Percentiles rank a stretch among this genome's conserved stretches.
Conservation (phyloP, 1,284 basidiomycete species). For the Macrocystidia cucumis region DNA sequence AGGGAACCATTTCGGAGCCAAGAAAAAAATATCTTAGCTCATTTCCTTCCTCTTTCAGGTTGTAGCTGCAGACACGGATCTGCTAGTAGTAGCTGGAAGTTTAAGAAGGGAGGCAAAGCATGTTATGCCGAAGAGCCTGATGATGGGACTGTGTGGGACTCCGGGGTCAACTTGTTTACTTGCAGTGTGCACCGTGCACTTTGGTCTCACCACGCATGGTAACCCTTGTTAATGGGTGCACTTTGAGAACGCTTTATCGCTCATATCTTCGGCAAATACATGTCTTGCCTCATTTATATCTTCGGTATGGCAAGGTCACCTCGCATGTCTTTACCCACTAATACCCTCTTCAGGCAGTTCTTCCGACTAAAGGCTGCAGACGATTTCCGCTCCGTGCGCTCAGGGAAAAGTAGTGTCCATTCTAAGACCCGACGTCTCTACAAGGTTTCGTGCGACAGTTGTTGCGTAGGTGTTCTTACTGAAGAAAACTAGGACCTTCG, state of each 20-base stretch:
- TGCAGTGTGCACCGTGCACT: background rate
- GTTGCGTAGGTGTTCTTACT: slow-evolving; percentile 3
- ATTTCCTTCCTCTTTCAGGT: too few species aligned
- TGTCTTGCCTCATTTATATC: slow-evolving; percentile 48
- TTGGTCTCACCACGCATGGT: slow-evolving; percentile 4
- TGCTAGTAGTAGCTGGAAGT: too few species aligned
- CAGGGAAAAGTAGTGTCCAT: slow-evolving; percentile 24
- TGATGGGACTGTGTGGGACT: too few species aligned
- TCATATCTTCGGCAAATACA: slow-evolving; percentile 43
- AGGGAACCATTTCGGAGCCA: too few species aligned
- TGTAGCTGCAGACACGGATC: too few species aligned
- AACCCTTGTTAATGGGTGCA: slow-evolving; percentile 3
- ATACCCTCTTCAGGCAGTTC: slow-evolving; percentile 41
- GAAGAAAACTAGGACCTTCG: slow-evolving; percentile 52
- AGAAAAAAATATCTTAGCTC: too few species aligned
- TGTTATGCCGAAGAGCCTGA: too few species aligned
- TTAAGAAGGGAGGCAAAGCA: too few species aligned
- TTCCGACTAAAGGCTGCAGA: slow-evolving; percentile 55
- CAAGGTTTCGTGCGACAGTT: slow-evolving; percentile 44
- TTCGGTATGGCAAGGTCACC: slow-evolving; percentile 38
- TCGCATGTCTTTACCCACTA: slow-evolving; percentile 8
- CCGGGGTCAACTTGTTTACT: too few species aligned
- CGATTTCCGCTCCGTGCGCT: slow-evolving; percentile 37
- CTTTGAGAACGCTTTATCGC: slow-evolving; percentile 40
- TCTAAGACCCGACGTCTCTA: slow-evolving; percentile 35